Percentiles rank a stretch among this genome's conserved stretches.
phyloP scores from a whole-genome alignment of 108 stramenopile genomes.

The Skeletonema tropicum region DNA sequence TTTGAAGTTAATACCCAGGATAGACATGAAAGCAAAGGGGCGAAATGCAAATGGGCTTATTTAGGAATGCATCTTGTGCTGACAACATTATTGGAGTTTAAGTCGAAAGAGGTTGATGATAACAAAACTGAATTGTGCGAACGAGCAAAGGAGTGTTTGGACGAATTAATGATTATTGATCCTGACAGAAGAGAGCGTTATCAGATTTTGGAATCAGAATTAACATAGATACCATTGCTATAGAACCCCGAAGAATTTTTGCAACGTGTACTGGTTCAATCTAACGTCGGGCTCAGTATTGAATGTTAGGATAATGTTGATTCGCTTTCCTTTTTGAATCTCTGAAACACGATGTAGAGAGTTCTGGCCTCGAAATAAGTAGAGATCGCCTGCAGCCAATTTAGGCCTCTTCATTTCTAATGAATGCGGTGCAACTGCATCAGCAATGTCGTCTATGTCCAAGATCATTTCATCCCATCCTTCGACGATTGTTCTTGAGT shows the following conservation, averaged over 20 bases:
- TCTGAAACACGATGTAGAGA: conserved; percentile 39
- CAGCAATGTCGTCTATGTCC: conserved; percentile 1
- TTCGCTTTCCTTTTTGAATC: conserved; percentile 30
- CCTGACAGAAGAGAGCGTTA: conserved; percentile 44
- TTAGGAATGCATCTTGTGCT: conserved; percentile 51
- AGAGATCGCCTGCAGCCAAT: conserved; percentile 32
- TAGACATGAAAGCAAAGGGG: conserved; percentile 47
- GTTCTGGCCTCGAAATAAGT: conserved; percentile 40
- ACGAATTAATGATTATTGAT: conserved; percentile 35
- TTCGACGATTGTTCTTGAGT: conserved; percentile 30
- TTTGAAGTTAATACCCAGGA: conserved; percentile 25
- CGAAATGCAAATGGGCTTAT: conserved; percentile 55
- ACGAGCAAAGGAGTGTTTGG: conserved; percentile 42
- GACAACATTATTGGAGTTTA: conserved; percentile 34
- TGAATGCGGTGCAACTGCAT: conserved; percentile 4
- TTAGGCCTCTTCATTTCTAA: conserved; percentile 20
- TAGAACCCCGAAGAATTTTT: conserved; percentile 36
- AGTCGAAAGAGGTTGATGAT: neutral
- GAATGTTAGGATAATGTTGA: conserved; percentile 44
- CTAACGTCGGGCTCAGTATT: conserved; percentile 21
- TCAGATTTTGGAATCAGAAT: conserved; percentile 23
- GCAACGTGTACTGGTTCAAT: conserved; percentile 28
- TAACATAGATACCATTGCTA: neutral
- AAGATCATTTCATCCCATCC: conserved; percentile 34
- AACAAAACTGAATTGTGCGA: conserved; percentile 14